Base-by-base conservation (phyloP, 768 basidiomycete species). In the Psilocybe sp. region DNA sequence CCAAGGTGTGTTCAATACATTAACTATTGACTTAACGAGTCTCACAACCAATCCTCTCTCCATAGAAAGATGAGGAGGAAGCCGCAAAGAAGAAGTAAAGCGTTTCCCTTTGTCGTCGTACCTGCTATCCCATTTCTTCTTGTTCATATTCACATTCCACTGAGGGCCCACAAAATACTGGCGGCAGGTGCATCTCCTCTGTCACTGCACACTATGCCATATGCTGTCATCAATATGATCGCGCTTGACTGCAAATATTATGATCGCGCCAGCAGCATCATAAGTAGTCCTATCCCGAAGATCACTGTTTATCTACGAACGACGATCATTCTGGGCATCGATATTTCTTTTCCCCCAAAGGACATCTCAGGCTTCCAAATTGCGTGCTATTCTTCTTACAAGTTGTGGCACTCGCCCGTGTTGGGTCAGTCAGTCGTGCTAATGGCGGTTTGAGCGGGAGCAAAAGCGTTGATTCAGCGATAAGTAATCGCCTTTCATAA, bases 61-160 rank as follows among this genome's bases (percentile, higher is more conserved):
- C 60, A 51, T 63, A 91, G 89, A 89, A 87, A 67, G 90, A 89
- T 60, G 92, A 92, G 67, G 92, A 94, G 80, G 92, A 93, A 67
- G 90, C 88, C 50, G 82, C 79, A 67, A 92, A 93, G 80, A 92
- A 92, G 77, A 92, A 93, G 76, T 90, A 84, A 74, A 73, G 4
- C 7, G 23, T 28, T 28, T 28, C 51, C 28, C 51, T 50, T 57
- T 53, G 55, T 60, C 49, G 52, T 51, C 46, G 51, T 51, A 55
- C 62, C 58, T 56, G 58, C 60, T 67, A 53, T 58, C 58, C 46
- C 58, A 50, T 57, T 50, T 51, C 53, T 42, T 49, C 57, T 52
- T 60, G 54, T 62, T 51, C 54, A 59, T 60, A 53, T 59, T 60
- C 65, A 61, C 60, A 56, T 54, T 50, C 58, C 51, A 54, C 44